These are phyloP conservation scores for Neurospora intermedia DNA, from an alignment of 495 filamentous ascomycete genomes.

Conservation along the genomic window DNA sequence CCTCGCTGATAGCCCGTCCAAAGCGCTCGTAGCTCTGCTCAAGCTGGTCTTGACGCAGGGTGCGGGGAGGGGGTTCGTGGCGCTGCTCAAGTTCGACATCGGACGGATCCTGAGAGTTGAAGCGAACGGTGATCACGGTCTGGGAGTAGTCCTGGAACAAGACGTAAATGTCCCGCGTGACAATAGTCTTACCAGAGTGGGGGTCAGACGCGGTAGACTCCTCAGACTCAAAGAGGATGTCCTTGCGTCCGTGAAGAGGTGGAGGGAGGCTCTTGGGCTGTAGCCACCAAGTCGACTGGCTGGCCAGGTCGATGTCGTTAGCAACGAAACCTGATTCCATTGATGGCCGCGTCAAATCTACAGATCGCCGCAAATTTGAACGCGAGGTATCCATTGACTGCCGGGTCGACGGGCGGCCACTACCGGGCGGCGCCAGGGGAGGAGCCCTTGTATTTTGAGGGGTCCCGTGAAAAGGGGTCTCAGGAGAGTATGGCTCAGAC, in stretches of 20 bases:
- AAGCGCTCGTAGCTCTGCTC: slow-evolving; percentile 72
- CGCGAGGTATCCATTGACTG: slow-evolving; percentile 63
- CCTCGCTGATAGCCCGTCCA: slow-evolving; percentile 61
- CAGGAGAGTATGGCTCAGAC: slow-evolving; percentile 16
- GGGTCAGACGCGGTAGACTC: slow-evolving; percentile 56
- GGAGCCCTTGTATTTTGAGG: slow-evolving; percentile 32
- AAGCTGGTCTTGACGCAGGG: slow-evolving; percentile 84
- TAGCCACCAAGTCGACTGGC: slow-evolving; percentile 72
- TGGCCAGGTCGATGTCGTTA: slow-evolving; percentile 69
- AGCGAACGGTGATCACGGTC: slow-evolving; percentile 73
- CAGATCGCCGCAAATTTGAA: slow-evolving; percentile 50
- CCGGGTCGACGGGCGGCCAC: slow-evolving; percentile 38
- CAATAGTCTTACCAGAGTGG: slow-evolving; percentile 53
- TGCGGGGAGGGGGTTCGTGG: slow-evolving; percentile 75
- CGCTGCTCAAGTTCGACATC: slow-evolving; percentile 71
- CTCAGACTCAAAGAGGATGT: slow-evolving; percentile 74
- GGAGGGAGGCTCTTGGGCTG: slow-evolving; percentile 66
- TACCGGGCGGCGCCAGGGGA: slow-evolving; percentile 37
- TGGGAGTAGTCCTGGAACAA: slow-evolving; percentile 95
- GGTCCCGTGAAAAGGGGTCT: slow-evolving; percentile 9
- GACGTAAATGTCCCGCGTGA: slow-evolving; percentile 73
- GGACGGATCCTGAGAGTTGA: slow-evolving; percentile 60
- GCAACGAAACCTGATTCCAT: slow-evolving; percentile 76
- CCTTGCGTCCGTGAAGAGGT: slow-evolving; percentile 67
- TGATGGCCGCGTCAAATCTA: slow-evolving; percentile 49